A percentile compares a stretch with the other conserved stretches of the same genome.
Conservation (phyloP, 352 stramenopile genomes). For the Phytophthora sansomeana region DNA sequence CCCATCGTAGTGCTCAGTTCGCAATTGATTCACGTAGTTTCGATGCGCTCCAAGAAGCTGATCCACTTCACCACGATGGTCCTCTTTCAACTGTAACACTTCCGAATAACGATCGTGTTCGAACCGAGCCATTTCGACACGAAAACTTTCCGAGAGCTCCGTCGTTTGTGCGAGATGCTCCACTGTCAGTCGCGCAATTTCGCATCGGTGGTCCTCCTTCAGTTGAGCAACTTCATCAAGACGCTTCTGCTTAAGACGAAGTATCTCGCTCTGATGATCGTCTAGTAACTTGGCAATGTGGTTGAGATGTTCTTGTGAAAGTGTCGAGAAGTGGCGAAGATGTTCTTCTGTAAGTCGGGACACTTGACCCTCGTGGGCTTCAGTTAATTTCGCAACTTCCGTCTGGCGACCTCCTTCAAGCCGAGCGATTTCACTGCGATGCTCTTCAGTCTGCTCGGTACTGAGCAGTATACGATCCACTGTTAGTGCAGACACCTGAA, state of each 20-base stretch:
- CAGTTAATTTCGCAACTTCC: constrained; percentile 1
- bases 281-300: not conserved
- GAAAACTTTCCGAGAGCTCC: not conserved
- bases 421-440: not conserved
- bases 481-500: not conserved
- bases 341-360: not conserved
- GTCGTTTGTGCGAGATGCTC: constrained; percentile 1
- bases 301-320: constrained; percentile 1
- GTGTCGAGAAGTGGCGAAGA: not conserved
- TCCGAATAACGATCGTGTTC: not conserved
- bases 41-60: constrained; percentile 18
- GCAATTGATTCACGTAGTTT: constrained; percentile 10
- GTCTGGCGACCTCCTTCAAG: constrained; percentile 4
- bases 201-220: not conserved
- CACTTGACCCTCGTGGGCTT: constrained; percentile 5
- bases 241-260: not conserved
- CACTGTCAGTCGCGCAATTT: constrained; percentile 1
- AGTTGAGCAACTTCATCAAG: not conserved
- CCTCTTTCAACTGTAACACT: constrained; percentile 2
- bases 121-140: not conserved
- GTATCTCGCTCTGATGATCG: not conserved
- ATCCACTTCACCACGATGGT: constrained; percentile 9
- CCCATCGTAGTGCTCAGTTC: constrained; percentile 16
- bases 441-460: constrained; percentile 5
- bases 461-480: not conserved